These are phyloP conservation scores for Fusarium zealandicum DNA, from an alignment of 2,329 filamentous ascomycete species.

Conservation along the genomic window DNA sequence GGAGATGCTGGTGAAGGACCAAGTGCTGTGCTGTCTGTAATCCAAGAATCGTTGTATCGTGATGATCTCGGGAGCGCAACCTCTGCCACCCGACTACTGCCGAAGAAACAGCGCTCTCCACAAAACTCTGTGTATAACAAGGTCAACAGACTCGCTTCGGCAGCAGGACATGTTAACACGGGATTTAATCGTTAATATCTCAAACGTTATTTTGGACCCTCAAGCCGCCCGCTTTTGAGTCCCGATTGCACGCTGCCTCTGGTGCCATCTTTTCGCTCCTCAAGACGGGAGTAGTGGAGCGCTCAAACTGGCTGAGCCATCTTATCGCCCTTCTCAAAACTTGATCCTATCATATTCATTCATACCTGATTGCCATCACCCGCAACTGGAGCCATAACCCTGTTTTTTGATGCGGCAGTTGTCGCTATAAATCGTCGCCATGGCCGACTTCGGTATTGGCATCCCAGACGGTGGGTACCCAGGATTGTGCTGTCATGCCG, in stretches of 20 bases:
- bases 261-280: background rate
- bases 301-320: conserved; percentile 2
- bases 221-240: background rate
- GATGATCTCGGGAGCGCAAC: conserved; percentile 21
- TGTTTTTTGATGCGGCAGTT: conserved; percentile 26
- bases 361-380: background rate
- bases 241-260: background rate
- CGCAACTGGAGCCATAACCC: background rate
- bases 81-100: conserved; percentile 39
- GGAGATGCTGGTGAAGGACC: conserved; percentile 4
- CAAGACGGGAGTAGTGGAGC: conserved; percentile 21
- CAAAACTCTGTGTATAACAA: conserved; percentile 16
- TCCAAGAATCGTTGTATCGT: conserved; percentile 4
- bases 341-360: conserved; percentile 15
- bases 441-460: conserved; percentile 48
- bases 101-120: conserved; percentile 31
- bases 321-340: conserved; percentile 23
- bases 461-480: conserved; percentile 47
- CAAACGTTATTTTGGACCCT: background rate
- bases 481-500: conserved; percentile 14
- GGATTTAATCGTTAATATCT: background rate
- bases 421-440: conserved; percentile 26
- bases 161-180: background rate
- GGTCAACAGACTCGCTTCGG: conserved; percentile 7
- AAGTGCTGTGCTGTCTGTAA: conserved; percentile 2